Evolutionary conservation across 2,329 filamentous ascomycete genomes (phyloP), one percentile per base, ranked within the genome.

Genomic region (Trichoderma cornu-damae): DNA sequence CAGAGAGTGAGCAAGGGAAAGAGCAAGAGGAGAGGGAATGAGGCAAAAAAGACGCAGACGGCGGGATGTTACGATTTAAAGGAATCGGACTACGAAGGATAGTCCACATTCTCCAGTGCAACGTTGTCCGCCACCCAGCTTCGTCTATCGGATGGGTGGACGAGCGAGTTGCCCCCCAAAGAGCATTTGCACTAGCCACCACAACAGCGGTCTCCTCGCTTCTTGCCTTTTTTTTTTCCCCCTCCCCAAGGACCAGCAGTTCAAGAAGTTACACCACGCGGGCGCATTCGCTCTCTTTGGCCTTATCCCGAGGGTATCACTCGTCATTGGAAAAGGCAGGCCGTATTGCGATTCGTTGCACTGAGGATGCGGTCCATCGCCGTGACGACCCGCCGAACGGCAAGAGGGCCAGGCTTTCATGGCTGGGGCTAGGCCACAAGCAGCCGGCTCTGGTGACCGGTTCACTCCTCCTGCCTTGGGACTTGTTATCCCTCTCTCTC

Each of bases 361-460:
- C 12, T 38, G 52, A 38, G n/a, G 42, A 38, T 47, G 20, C 40
- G 40, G 52, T 38, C 52, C 42, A 28, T 55, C 42, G 51, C 51
- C 35, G n/a, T 35, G 51, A 34, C 44, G 26, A 8, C 28, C 52
- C 52, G 24, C 38, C 24, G 30, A n/a, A 47, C 52, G 32, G 32
- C 34, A 55, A 18, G 37, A 18, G 37, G 30, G 3, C 28, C 51
- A 37, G 30, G 43, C 24, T 46, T 28, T 7, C 24, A 46, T 46
- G 43, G 51, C n/a, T 55, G n/a, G 52, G 38, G 52, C 52, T 55
- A 55, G 32, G 32, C 52, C 40, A 28, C 22, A 55, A 54, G 18
- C 32, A 38, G 40, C 42, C 5, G 40, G 11, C 2, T n/a, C 42
- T 28, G 16, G 40, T 37, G 22, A 32, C 34, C 32, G 18, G 51